Base-by-base conservation (phyloP, 805 yeast genomes). In the Cyberlindnera lachancei region DNA sequence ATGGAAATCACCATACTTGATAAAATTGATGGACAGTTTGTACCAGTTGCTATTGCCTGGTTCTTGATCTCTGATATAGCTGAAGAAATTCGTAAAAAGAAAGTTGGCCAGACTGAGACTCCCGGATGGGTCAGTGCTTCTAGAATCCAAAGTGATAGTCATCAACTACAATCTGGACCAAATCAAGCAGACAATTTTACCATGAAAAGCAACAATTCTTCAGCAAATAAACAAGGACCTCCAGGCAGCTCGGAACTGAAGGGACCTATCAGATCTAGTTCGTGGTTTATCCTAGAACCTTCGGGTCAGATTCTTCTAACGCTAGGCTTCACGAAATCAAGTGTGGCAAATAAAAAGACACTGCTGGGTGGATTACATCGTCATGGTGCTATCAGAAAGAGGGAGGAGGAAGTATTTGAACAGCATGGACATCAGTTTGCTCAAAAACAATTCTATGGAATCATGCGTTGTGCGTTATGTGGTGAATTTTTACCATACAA, bases 341-440 rank as follows among this genome's bases (percentile, higher is more conserved):
- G 63, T 17, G 53, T 60, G 21, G 70, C 68, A 14, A 68, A 66
- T 33, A 68, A 64, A 42, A 65, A 63, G 30, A 52, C 58, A 13
- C 36, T 58, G 13, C 59, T 71, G 29, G 81, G 81, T 33, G 85
- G 85, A 0, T 66, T 82, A 33, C 90, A 86, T 21, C 94, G 99
- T 68, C 96, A 90, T 54, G 97, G 96, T 63, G 99, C 99, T 41
- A 90, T 92, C 43, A 81, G 95, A 50, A 92, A 86, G 57, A 78
- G 88, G 63, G 86, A 88, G 46, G 75, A 70, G 35, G 94, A 84
- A 45, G 85, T 92, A 2, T 84, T 78, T 53, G 96, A 90, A 58
- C 92, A 86, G 48, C 94, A 86, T 54, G 99, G 99, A 13, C 99
- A 92, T 61, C 94, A 86, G 58, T 92, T 92, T 61, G 94, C 85